Evolutionary conservation across 73 alveolate species (phyloP).

Genomic region (Paramecium sonneborni): DNA sequence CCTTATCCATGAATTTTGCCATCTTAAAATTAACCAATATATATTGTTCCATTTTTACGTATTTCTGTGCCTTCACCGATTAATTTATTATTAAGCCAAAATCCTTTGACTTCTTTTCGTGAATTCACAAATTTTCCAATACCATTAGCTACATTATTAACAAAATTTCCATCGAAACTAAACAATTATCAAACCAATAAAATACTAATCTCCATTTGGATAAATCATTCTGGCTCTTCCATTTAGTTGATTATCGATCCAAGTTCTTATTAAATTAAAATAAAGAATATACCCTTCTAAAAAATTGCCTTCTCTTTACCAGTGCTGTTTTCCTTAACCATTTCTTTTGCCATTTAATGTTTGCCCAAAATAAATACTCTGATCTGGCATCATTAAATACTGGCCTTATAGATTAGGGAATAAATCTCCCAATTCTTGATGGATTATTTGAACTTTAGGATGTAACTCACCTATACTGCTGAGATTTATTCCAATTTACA

Average conservation of each 20-base stretch:
- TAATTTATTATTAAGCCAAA: conserved; percentile 15
- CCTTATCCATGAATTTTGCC: conserved; percentile 53
- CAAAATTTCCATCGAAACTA: conserved; percentile 50
- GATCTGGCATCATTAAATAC: conserved; percentile 39
- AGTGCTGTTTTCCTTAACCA: conserved; percentile 38
- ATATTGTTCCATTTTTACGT: conserved; percentile 10
- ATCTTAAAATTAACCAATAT: conserved; percentile 46
- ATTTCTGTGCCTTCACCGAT: conserved; percentile 31
- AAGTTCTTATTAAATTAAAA: background rate
- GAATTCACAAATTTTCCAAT: conserved; percentile 25
- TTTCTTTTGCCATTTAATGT: background rate
- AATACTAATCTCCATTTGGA: conserved; percentile 55
- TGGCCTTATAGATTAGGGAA: conserved; percentile 1
- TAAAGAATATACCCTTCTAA: conserved; percentile 3
- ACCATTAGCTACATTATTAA: conserved; percentile 42
- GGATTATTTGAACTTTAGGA: background rate
- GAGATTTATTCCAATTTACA: background rate
- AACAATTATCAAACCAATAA: background rate
- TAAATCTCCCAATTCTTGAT: background rate
- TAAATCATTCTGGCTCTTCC: conserved; percentile 54
- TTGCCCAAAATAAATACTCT: conserved; percentile 31
- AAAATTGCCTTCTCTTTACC: conserved; percentile 21
- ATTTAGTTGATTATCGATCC: conserved; percentile 35
- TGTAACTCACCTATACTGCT: background rate
- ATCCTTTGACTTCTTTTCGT: conserved; percentile 44